Conservation (phyloP, 352 stramenopile species). For the Pythium aquatile region DNA sequence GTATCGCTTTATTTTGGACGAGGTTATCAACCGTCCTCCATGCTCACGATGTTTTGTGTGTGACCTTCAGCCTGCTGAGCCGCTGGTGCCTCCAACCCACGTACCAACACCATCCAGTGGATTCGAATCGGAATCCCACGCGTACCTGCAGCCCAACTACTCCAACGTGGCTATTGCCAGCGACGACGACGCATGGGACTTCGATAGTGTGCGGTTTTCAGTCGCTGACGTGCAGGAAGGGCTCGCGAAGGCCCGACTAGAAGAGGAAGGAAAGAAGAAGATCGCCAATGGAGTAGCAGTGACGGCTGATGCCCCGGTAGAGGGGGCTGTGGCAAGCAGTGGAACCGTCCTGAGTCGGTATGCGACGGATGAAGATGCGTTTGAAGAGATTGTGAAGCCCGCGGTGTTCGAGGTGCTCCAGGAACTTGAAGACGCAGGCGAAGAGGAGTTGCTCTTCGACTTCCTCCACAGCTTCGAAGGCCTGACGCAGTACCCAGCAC, state of each 20-base stretch:
- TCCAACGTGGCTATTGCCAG: neutral
- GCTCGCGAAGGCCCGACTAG: constrained; percentile 15
- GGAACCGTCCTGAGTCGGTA: constrained; percentile 21
- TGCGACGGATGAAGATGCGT: constrained; percentile 50
- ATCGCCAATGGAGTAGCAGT: neutral
- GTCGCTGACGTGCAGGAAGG: constrained; percentile 16
- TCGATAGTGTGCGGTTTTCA: constrained; percentile 68
- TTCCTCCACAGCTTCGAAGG: constrained; percentile 77
- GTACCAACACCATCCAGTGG: constrained; percentile 13
- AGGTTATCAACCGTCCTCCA: too few relatives aligned
- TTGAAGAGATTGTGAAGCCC: constrained; percentile 72
- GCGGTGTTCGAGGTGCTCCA: constrained; percentile 76
- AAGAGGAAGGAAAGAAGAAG: constrained; percentile 12
- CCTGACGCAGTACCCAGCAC: constrained; percentile 55
- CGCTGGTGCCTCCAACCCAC: neutral
- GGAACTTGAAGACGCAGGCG: constrained; percentile 35
- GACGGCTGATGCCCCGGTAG: too few relatives aligned
- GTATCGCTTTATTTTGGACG: neutral
- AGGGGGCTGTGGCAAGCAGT: neutral
- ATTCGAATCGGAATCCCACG: constrained; percentile 23
- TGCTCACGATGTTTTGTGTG: too few relatives aligned
- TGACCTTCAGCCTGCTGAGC: constrained; percentile 3
- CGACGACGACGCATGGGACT: constrained; percentile 71
- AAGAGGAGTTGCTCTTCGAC: constrained; percentile 79
- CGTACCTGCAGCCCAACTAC: constrained; percentile 20